Percentiles rank a stretch among this genome's conserved stretches.
phyloP scores from a whole-genome alignment of 2,329 filamentous ascomycete genomes.

The Colletotrichum sp. region DNA sequence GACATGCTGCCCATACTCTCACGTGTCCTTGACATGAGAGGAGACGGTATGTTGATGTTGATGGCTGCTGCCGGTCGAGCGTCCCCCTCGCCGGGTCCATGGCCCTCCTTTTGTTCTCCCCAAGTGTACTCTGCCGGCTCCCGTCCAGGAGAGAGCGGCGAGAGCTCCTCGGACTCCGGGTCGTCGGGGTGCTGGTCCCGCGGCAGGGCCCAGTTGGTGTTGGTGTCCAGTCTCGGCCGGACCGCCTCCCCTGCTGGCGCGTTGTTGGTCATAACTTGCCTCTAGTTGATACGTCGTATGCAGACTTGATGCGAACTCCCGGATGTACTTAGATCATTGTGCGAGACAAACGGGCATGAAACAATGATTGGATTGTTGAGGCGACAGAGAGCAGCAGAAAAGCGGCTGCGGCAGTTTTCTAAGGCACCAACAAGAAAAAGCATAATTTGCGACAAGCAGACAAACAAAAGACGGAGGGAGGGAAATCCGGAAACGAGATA shows the following conservation, averaged over 20 bases:
- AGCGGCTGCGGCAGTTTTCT: neutral
- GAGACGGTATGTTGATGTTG: neutral
- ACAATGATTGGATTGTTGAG: neutral
- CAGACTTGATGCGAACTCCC: neutral
- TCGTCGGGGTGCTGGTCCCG: neutral
- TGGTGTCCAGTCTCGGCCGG: neutral
- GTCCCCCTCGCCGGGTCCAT: neutral
- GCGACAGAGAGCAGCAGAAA: neutral
- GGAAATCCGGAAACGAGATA: neutral
- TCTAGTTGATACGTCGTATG: neutral
- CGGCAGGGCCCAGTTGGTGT: neutral
- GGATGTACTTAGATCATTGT: neutral
- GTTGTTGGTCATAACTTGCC: neutral
- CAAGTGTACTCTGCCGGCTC: neutral
- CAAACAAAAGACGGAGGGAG: neutral
- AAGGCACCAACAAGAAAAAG: neutral
- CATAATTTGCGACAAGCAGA: neutral
- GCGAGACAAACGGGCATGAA: neutral
- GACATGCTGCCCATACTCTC: constrained; percentile 12
- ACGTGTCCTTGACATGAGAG: neutral
- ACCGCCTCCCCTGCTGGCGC: neutral
- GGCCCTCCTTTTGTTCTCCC: constrained; percentile 5
- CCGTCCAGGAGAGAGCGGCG: neutral
- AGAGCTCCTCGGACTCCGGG: neutral
- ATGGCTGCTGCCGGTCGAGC: neutral